phyloP scores from a whole-genome alignment of 1,284 basidiomycete species.

The Ustilago trichophora region DNA sequence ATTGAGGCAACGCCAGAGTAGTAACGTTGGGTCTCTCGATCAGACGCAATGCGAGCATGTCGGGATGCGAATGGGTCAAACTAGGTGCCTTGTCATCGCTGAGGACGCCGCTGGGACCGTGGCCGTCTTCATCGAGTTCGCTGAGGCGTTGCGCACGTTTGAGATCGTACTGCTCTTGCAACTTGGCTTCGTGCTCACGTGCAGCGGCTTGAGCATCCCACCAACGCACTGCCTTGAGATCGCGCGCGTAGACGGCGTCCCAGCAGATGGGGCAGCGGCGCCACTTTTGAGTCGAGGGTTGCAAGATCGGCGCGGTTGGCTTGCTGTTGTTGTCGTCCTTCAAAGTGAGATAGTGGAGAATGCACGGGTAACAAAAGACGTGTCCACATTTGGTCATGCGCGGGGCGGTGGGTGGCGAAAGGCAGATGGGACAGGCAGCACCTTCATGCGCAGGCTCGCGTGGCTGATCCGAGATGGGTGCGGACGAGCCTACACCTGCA shows the following conservation, averaged over 20 bases:
- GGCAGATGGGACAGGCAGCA: conserved; percentile 90
- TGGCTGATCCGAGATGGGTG: conserved; percentile 36
- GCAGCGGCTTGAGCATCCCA: conserved; percentile 64
- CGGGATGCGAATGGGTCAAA: conserved; percentile 50
- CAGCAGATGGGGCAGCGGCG: conserved; percentile 88
- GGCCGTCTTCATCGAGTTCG: conserved; percentile 20
- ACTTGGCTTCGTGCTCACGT: conserved; percentile 30
- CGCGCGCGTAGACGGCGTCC: conserved; percentile 87
- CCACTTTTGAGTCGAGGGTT: conserved; percentile 49
- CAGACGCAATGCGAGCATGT: conserved; percentile 80
- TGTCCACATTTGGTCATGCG: conserved; percentile 98
- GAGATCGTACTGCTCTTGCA: conserved; percentile 31
- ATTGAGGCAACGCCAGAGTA: conserved; percentile 91
- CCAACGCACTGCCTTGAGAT: conserved; percentile 86
- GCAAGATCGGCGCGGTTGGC: conserved; percentile 9
- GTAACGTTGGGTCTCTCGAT: conserved; percentile 93
- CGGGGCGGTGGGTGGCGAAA: conserved; percentile 87
- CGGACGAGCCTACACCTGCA: conserved; percentile 37
- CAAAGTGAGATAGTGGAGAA: conserved; percentile 77
- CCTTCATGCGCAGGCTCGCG: conserved; percentile 70
- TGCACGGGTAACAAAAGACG: conserved; percentile 71
- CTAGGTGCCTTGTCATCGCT: conserved; percentile 5
- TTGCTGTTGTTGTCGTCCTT: conserved; percentile 19
- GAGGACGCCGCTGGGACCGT: conserved; percentile 3
- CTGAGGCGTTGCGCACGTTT: conserved; percentile 15